Conservation (phyloP, 768 basidiomycete species). For the Obba rivulosa region DNA sequence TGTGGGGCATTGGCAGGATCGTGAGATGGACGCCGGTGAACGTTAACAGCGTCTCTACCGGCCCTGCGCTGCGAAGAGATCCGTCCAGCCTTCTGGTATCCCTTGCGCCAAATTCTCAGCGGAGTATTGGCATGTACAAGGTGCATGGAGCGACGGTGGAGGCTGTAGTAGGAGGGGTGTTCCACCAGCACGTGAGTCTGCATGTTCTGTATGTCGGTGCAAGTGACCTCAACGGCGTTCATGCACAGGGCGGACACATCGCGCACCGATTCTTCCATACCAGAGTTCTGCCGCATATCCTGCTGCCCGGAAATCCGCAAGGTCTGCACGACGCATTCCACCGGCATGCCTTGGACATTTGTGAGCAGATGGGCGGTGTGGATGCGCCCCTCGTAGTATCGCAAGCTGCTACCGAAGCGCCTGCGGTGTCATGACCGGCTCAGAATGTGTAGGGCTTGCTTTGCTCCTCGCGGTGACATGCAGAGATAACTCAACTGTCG, state of each 20-base stretch:
- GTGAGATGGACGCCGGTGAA: constrained; percentile 67
- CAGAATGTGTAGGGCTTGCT: no score
- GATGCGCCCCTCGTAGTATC: constrained; percentile 12
- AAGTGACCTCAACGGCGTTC: background rate
- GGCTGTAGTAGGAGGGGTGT: constrained; percentile 71
- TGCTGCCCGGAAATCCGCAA: constrained; percentile 21
- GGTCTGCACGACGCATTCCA: constrained; percentile 41
- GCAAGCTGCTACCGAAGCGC: no score
- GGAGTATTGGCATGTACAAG: constrained; percentile 65
- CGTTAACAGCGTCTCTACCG: constrained; percentile 9
- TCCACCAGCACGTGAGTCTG: constrained; percentile 69
- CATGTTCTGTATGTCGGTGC: background rate
- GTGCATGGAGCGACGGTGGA: constrained; percentile 74
- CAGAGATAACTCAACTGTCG: no score
- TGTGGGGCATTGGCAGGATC: constrained; percentile 70
- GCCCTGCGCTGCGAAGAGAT: constrained; percentile 18
- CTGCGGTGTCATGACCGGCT: no score
- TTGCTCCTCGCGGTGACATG: no score
- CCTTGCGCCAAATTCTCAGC: constrained; percentile 1
- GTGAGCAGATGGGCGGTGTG: constrained; percentile 46
- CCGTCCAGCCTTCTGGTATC: constrained; percentile 12
- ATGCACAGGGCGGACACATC: constrained; percentile 32
- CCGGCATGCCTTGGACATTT: constrained; percentile 37
- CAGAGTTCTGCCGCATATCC: constrained; percentile 32
- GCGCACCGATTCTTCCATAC: constrained; percentile 39